Evolutionary conservation across 129 eudicot species (phyloP), one percentile per base, ranked within the genome.

Genomic region (Solidago caesia): DNA sequence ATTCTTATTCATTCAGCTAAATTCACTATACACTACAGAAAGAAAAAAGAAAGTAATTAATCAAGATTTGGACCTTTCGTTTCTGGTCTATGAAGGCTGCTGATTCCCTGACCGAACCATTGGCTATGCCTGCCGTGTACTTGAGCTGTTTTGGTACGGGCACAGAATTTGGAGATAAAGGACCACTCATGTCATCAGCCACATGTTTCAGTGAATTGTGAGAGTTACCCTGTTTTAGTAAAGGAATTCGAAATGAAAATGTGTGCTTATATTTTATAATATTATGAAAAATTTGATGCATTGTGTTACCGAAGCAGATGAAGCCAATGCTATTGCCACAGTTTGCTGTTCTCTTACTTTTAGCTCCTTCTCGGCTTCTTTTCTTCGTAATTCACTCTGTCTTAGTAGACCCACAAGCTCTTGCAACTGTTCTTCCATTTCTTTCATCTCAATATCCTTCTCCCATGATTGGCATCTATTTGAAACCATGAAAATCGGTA

Each of bases 351-450:
- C 99, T 77, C 93, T 84, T 64, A 79, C 45, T 81, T 87, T 91
- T 2, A 95, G 91, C 82, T 91, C 99, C 83, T 89, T 91, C 75
- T 95, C 99, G 44, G 77, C 84, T 80, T 95, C 99, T 78, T 91
- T 95, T 82, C 96, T 84, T 64, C 99, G 84, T 75, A 86, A 49
- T 79, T 95, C 99, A 80, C 96, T 95, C 72, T 95, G 99, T 61
- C 95, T 81, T 60, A 95, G 71, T 53, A 95, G 78, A 70, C 91
- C 89, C 8, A 95, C 89, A 25, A 95, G 96, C 79, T 95, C 99
- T 81, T 95, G 91, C 73, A 89, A 84, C 60, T 95, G 99, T 81
- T 95, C 97, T 81, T 95, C 90, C 99, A 95, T 91, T 85, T 91
- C 99, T 81, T 89, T 95, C 80, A 84, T 81, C 72, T 95, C 97